Evolutionary conservation across 108 stramenopile species (phyloP).

Genomic region (Schizochytrium sp.): DNA sequence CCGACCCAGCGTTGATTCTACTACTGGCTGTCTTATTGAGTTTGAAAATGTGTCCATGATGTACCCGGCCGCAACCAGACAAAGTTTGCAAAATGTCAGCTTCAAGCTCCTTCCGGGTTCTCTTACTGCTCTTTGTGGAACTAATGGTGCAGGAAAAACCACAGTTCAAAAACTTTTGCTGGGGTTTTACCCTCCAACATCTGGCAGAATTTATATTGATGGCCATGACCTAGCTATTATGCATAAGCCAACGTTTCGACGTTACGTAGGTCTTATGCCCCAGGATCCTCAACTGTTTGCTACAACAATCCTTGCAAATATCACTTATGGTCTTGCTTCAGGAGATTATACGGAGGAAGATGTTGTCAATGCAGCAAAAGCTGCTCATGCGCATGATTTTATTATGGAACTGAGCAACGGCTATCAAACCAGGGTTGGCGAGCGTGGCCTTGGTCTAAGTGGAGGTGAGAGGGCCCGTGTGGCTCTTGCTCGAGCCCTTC

Average conservation of each 20-base stretch:
- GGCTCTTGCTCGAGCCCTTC: constrained; percentile 83
- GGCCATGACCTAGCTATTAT: constrained; percentile 69
- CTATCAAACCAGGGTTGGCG: constrained; percentile 82
- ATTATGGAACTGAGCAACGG: constrained; percentile 75
- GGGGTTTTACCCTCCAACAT: constrained; percentile 84
- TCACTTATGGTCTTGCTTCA: constrained; percentile 80
- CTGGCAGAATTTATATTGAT: constrained; percentile 75
- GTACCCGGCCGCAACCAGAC: constrained; percentile 67
- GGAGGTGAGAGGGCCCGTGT: constrained; percentile 94
- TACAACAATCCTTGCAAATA: constrained; percentile 81
- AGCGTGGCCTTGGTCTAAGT: constrained; percentile 79
- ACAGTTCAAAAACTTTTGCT: constrained; percentile 85
- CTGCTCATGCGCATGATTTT: constrained; percentile 39
- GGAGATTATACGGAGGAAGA: constrained; percentile 76
- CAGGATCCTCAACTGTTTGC: constrained; percentile 88
- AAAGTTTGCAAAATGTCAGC: constrained; percentile 77
- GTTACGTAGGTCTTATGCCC: constrained; percentile 88
- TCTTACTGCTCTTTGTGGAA: constrained; percentile 89
- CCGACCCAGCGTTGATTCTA: not conserved
- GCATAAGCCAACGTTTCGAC: not conserved
- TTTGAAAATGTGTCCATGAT: constrained; percentile 62
- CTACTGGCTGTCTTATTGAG: not conserved
- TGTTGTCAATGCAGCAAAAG: not conserved
- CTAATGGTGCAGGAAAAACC: constrained; percentile 90
- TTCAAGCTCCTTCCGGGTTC: constrained; percentile 82